Evolutionary conservation across 1,284 basidiomycete genomes (phyloP), one percentile per base, ranked within the genome.

Genomic region (Irpex sp.): DNA sequence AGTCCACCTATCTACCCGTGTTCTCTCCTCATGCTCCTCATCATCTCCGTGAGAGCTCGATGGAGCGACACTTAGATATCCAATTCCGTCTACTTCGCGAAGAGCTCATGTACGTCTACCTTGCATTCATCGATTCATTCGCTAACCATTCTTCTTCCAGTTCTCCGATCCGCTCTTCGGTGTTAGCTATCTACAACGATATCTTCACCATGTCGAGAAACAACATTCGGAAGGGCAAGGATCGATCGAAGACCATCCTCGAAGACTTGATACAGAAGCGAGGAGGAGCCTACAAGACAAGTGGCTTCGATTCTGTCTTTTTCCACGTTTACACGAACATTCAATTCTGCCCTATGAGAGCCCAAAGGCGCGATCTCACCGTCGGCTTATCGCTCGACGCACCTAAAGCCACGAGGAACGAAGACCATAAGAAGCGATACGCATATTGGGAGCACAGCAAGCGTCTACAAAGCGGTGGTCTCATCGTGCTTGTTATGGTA

Each of bases 21-120:
- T 87, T 83, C 66, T 70, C 87, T 5, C 78, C 77, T 19, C 78
- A 74, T 5, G 88, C 87, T 0, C 88, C 85, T 0, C 89, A 92
- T 70, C 86, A 82, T 61, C 77, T 81, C 31, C 81, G 82, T 0
- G 63, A 73, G 4, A 78, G 79, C 13, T 84, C 83, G 31, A 87
- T 89, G 82, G 79, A 87, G 60, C 76, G 83, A 9, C 73, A 85
- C n/a, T 72, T 90, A 5, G 90, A 92, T 61, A 81, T 87, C 2
- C 87, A 91, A 66, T 92, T 89, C 69, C 82, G 90, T 36, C 78
- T 92, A 0, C 73, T 92, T 48, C 78, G 89, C 38, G 89, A 89
- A 65, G 89, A 92, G 66, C 73, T 89, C 13, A 85, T 81, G 87
- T 87, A 70, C 40, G 84, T 76, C 21, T 51, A 9, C 26, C 31